Evolutionary conservation across 371 early-diverging fungal genomes (phyloP), one percentile per base, ranked within the genome.

Genomic region (Lichtheimia ornata): DNA sequence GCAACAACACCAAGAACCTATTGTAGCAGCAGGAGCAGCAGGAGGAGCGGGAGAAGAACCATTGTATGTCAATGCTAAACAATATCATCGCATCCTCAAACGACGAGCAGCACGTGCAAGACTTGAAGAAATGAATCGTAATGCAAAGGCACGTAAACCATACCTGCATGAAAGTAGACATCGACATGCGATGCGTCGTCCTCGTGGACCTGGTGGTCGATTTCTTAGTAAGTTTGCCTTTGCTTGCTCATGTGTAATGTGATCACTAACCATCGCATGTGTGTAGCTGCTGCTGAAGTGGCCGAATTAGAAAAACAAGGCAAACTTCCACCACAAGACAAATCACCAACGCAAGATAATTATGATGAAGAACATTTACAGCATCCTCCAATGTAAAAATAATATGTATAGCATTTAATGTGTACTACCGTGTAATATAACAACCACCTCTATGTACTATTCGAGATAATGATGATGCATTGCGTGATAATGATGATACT

Each of bases 111-210:
- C 94, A 4, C 81, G 95, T 20, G 83, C 85, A 14, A 81, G 81
- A 50, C 58, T 89, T 49, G 87, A 87, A 41, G 91, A 88, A 40
- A 70, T 83, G 70, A 81, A 85, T 62, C 77, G 79, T 49, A 69
- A 82, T 45, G 81, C 84, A 50, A 84, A 76, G 59, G 79, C 86
- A 56, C 76, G 84, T 54, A 87, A 88, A 83, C 92, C 93, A 2
- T 99, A 98, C 73, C 79, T 97, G 50, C 99, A 99, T 72, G 98
- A 99, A 70, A 95, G 95, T 30, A 83, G 99, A 25, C 99, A 99
- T 69, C 88, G 88, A 56, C 99, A 99, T 75, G 99, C 99, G 0
- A 94, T 98, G 96, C 85, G 95, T 53, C 83, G 99, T 25, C 92
- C 96, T 20, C 83, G 99, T 56, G 99, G 98, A 14, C 94, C 94